These are phyloP conservation scores for Lecanosticta acicola DNA, from an alignment of 2,329 filamentous ascomycete species.

Conservation along the genomic window DNA sequence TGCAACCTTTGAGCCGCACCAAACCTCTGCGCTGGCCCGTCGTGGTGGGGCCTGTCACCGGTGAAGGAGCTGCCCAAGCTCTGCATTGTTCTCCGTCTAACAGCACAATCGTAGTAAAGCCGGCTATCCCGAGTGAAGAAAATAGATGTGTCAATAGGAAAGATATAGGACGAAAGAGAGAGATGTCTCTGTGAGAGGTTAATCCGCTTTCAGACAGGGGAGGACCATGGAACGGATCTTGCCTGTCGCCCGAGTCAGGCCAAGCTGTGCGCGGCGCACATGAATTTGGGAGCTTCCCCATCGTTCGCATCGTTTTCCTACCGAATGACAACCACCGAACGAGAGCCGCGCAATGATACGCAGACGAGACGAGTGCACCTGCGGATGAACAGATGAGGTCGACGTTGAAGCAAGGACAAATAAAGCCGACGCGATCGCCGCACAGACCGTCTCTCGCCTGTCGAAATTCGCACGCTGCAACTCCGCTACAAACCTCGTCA, in stretches of 20 bases:
- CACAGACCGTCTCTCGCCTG: not conserved
- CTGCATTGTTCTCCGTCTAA: not conserved
- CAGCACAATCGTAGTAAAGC: not conserved
- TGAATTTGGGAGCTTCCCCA: not conserved
- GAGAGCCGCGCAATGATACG: no score
- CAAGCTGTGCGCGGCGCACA: not conserved
- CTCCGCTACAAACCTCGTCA: constrained; percentile 5
- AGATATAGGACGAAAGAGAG: not conserved
- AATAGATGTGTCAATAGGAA: not conserved
- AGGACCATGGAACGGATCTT: not conserved
- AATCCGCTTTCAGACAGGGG: not conserved
- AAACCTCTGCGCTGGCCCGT: not conserved
- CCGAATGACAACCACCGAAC: no score
- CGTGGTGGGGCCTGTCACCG: not conserved
- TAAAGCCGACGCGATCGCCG: not conserved
- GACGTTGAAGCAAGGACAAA: not conserved
- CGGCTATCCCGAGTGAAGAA: not conserved
- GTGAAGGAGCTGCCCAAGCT: not conserved
- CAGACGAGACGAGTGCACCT: no score
- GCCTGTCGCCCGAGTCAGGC: not conserved
- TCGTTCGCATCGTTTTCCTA: no score
- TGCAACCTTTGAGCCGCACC: not conserved
- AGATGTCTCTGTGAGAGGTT: not conserved
- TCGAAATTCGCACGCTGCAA: constrained; percentile 1
- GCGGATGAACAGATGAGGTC: not conserved